Conservation (phyloP, 208 protist genomes). For the Leishmania arabica region DNA sequence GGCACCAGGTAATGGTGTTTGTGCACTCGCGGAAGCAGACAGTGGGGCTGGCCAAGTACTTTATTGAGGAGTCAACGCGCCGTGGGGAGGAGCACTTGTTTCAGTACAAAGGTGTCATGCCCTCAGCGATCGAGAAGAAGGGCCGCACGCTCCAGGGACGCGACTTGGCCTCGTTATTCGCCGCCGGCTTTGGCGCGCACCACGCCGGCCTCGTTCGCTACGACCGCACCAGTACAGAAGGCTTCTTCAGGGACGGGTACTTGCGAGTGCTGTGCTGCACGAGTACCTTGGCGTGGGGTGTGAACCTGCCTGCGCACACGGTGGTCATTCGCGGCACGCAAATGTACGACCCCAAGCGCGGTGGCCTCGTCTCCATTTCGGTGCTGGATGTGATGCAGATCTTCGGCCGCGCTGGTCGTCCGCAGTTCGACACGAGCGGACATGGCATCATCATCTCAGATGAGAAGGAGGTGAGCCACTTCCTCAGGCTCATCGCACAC, state of each 20-base stretch:
- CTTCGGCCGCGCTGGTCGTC: conserved; percentile 98
- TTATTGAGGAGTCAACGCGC: conserved; percentile 87
- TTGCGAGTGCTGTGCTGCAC: conserved; percentile 98
- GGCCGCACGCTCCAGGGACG: conserved; percentile 72
- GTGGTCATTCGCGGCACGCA: conserved; percentile 99
- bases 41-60: conserved; percentile 85
- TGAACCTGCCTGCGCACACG: conserved; percentile 99
- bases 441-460: conserved; percentile 98
- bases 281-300: conserved; percentile 99
- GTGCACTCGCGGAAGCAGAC: conserved; percentile 99
- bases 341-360: conserved; percentile 95
- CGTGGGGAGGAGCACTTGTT: conserved; percentile 68
- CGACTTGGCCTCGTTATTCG: conserved; percentile 91
- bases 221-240: conserved; percentile 96
- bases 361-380: conserved; percentile 96
- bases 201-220: conserved; percentile 96
- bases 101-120: conserved; percentile 48
- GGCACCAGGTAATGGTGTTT: conserved; percentile 99
- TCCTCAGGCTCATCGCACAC: conserved; percentile 94
- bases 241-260: conserved; percentile 94
- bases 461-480: conserved; percentile 96
- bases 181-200: conserved; percentile 94
- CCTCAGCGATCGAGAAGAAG: conserved; percentile 45
- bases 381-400: conserved; percentile 99
- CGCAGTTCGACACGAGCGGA: conserved; percentile 98